These are phyloP conservation scores for Phialophora macrospora DNA, from an alignment of 2,329 filamentous ascomycete species.

Conservation along the genomic window DNA sequence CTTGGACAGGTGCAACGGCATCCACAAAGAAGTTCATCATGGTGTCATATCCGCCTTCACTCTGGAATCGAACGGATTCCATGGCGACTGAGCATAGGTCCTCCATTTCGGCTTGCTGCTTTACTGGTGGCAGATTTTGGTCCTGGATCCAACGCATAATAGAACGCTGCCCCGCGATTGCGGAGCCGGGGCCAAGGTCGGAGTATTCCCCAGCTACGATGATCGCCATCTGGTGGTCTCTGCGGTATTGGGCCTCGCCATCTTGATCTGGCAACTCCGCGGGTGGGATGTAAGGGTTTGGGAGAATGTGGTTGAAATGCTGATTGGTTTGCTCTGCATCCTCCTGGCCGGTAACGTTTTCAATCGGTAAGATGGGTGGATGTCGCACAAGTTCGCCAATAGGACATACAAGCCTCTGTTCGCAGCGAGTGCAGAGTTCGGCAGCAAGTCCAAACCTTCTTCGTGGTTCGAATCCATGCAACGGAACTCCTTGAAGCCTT, in stretches of 20 bases:
- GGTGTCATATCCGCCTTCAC: not conserved
- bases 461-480: not conserved
- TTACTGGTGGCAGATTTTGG: not conserved
- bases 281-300: not conserved
- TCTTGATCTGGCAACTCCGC: not conserved
- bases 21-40: not conserved
- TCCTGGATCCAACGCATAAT: not conserved
- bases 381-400: not conserved
- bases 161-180: not conserved
- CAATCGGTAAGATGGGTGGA: not conserved
- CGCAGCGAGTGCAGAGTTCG: not conserved
- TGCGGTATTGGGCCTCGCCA: not conserved
- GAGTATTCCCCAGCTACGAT: not conserved
- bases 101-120: not conserved
- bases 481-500: not conserved
- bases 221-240: not conserved
- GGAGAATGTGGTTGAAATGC: not conserved
- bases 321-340: not conserved
- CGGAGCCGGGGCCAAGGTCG: not conserved
- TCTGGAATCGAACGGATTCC: not conserved
- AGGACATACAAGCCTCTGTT: not conserved
- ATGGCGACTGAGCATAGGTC: not conserved
- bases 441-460: not conserved
- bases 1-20: not conserved
- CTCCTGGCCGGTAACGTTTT: not conserved